Base-by-base conservation (phyloP, 371 early-diverging fungal genomes). In the Circinella minor region DNA sequence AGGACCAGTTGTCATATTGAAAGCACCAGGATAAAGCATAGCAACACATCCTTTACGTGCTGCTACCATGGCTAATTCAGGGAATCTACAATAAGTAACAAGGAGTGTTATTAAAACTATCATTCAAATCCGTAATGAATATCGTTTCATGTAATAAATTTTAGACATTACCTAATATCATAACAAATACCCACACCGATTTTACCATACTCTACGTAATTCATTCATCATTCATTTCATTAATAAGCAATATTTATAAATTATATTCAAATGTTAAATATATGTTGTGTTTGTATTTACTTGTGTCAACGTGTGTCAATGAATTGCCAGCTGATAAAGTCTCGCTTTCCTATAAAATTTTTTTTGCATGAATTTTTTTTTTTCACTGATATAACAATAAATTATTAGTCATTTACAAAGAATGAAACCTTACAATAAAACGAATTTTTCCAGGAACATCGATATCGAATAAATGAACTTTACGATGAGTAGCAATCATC, bases 21-120 rank as follows among this genome's bases (percentile, higher is more conserved):
- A 98, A 0, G 98, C 98, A 4, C 94, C 95, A n/a, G 98, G 99
- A 74, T 97, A 98, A 39, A 98, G 84, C 98, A 99, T 96, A 13
- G 91, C 93, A 43, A 95, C 77, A 71, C 95, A 95, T 3, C 96
- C 92, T 69, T 88, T 88, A 36, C 96, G 80, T 7, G 97, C 95
- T 64, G 96, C 96, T 74, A 97, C 87, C 90, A 92, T 94, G 51
- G 98, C 96, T 77, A 96, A 77, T 71, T 98, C 98, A 0, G 99
- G 99, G 77, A 99, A 99, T 54, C 89, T 81, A 27, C 6, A 51
- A 51, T 27, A 27, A 27, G 27, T 27, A 27, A 27, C 27, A 27
- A 1, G 27, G 27, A 27, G 27, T 27, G 27, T 27, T 27, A 27
- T 27, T 1, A 27, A 27, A 2, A 2, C 27, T 27, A 27, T 27